Evolutionary conservation across 805 yeast species (phyloP), one percentile per base, ranked within the genome.

Genomic region (Metschnikowia kofuensis): DNA sequence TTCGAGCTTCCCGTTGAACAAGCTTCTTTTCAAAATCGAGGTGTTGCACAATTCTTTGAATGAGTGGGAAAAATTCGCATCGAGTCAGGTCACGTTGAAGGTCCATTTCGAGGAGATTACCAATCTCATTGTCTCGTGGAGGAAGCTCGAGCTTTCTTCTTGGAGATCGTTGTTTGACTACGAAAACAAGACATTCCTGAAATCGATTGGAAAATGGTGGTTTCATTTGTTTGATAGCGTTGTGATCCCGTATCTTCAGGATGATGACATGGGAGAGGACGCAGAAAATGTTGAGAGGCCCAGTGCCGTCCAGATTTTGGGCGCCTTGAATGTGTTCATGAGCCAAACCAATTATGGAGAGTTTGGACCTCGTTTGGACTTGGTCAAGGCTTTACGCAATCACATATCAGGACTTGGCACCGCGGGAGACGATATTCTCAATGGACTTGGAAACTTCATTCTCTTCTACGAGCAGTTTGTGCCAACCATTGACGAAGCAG

Each of bases 51-150:
- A 89, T 0, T 84, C 80, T 60, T 76, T 91, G 52, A 77, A 85
- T 27, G 98, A 94, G 63, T 94, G 99, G 97, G 94, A 94, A 64
- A 86, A 88, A 54, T 90, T 87, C 66, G 96, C 97, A 1, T 82
- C 90, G 29, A 75, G 82, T 10, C 84, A 87, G 44, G 91, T 87
- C 0, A 79, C 95, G 1, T 68, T 94, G 44, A 70, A 70, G 36
- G 59, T 58, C 0, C 78, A 80, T 44, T 77, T 84, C 52, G 84
- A 80, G 37, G 73, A 76, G 12, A 66, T 89, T 30, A 83, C 96
- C 0, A 60, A 67, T 0, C 68, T 91, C 51, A 87, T 94, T 55
- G 91, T 94, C 4, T 76, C 87, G 0, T 94, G 99, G 99, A 82
- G 99, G 72, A 81, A 80, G 58, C 65, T 91, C 36, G 99, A 94